Conservation (phyloP, 2,329 filamentous ascomycete genomes). For the Zalaria obscura region DNA sequence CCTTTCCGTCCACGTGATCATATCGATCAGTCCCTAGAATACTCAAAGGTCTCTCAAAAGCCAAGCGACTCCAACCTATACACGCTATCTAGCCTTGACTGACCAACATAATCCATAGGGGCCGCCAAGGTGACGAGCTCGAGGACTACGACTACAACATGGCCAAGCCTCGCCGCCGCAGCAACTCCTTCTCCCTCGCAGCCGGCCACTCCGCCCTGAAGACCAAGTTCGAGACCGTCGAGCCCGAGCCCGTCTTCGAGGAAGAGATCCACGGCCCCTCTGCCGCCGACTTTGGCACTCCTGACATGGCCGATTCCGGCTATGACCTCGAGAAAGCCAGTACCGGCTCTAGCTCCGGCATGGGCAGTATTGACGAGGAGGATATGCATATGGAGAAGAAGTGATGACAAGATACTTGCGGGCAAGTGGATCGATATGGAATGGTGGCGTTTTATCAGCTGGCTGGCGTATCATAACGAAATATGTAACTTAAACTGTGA, state of each 20-base stretch:
- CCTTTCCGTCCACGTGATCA: neutral
- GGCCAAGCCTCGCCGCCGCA: slow-evolving; percentile 75
- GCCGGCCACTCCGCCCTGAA: slow-evolving; percentile 66
- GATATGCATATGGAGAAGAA: neutral
- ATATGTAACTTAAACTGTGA: too few species aligned
- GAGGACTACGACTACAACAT: slow-evolving; percentile 75
- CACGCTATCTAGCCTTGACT: neutral
- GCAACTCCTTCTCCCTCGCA: slow-evolving; percentile 71
- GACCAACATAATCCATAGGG: slow-evolving; percentile 41
- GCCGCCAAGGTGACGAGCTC: slow-evolving; percentile 67
- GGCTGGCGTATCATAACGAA: too few species aligned
- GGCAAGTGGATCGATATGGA: too few species aligned
- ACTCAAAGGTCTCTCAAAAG: too few species aligned
- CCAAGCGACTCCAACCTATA: neutral
- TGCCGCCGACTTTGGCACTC: slow-evolving; percentile 36
- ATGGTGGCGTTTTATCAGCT: too few species aligned
- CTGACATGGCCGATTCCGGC: neutral
- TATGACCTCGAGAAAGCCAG: neutral
- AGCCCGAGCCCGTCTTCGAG: slow-evolving; percentile 84
- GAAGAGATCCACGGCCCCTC: slow-evolving; percentile 62
- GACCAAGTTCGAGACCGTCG: slow-evolving; percentile 90
- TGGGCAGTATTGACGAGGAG: neutral
- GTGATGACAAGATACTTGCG: neutral
- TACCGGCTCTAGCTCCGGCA: neutral
- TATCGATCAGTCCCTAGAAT: neutral